Evolutionary conservation across 2,329 filamentous ascomycete species (phyloP), one percentile per base, ranked within the genome.

Genomic region (Fusarium devonianum): DNA sequence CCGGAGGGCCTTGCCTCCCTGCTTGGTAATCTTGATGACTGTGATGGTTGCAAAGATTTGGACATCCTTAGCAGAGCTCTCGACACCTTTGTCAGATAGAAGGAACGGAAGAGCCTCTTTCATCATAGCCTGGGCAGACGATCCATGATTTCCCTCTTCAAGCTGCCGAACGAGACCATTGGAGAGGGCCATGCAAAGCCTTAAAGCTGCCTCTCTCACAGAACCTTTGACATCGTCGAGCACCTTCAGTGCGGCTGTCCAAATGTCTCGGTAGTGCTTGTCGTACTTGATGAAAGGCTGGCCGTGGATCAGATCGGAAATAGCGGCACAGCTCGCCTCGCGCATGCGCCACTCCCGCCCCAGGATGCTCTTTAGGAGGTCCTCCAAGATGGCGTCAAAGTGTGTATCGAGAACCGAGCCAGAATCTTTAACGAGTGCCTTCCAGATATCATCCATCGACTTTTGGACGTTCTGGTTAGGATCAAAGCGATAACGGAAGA

Each of bases 371-470:
- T 86, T 87, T 22, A 99, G 77, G 6, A 97, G 75, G 67, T 99
- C 94, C 8, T 87, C 79, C 77, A 99, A 88, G 63, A 99, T 97
- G 7, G 84, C 84, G 58, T 96, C 88, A 66, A 97, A 97, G 70
- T 97, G 82, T 13, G 80, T 77, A 57, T 94, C 87, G 32, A 97
- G 83, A 0, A 89, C 89, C 1, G 82, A 79, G 13, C 84, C 86
- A 2, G 90, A 83, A 62, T 97, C 92, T 67, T 95, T 96, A 43
- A 97, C 92, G n/a, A 99, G 75, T 0, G 93, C 88, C 64, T 89
- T 92, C 94, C 94, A 99, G 59, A 99, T 97, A 56, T 95, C 91
- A 48, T 96, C 92, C 94, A 99, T 99, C 1, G 93, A 96, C 36
- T 86, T 82, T 68, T 93, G 90, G 10, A 97, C 94, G 58, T 96